Percentiles rank a stretch among this genome's conserved stretches.
phyloP scores from a whole-genome alignment of 2,329 filamentous ascomycete species.

The Pyrenochaeta sp. region DNA sequence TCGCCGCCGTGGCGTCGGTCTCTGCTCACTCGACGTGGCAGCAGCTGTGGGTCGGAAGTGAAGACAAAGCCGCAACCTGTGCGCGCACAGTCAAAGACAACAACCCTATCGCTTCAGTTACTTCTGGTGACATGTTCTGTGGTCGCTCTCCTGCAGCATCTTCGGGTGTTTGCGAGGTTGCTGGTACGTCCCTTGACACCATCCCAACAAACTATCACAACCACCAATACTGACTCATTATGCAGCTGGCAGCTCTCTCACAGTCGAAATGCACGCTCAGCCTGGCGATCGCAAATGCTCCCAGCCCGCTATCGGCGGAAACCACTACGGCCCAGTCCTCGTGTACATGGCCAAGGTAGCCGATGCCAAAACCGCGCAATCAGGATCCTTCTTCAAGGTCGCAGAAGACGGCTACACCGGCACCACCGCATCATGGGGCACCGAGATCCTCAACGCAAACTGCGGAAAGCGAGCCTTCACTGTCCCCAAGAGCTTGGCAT shows the following conservation, averaged over 20 bases:
- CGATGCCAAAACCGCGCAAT: slow-evolving; percentile 42
- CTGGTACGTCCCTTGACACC: slow-evolving; percentile 27
- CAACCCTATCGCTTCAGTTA: slow-evolving; percentile 40
- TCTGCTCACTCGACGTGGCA: slow-evolving; percentile 51
- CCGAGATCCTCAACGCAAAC: slow-evolving; percentile 49
- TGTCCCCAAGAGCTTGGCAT: slow-evolving; percentile 42
- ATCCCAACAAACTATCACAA: background rate
- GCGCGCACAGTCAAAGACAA: slow-evolving; percentile 46
- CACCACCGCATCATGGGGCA: slow-evolving; percentile 46
- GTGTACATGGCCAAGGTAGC: slow-evolving; percentile 49
- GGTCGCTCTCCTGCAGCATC: slow-evolving; percentile 37
- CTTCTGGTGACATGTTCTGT: slow-evolving; percentile 46
- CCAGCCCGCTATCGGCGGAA: slow-evolving; percentile 45
- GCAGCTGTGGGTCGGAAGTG: slow-evolving; percentile 45
- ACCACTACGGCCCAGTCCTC: slow-evolving; percentile 48
- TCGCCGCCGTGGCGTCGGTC: slow-evolving; percentile 42
- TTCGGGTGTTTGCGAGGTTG: slow-evolving; percentile 41
- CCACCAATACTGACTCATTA: slow-evolving; percentile 13
- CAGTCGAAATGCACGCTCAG: slow-evolving; percentile 49
- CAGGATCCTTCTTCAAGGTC: slow-evolving; percentile 47
- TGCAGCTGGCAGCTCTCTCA: slow-evolving; percentile 41
- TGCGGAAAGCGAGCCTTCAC: slow-evolving; percentile 47
- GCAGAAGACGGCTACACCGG: slow-evolving; percentile 47
- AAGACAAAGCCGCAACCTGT: slow-evolving; percentile 40
- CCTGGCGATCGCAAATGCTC: slow-evolving; percentile 40